Evolutionary conservation across 169 alveolate species (phyloP).

Genomic region (Plasmodium yoelii): DNA sequence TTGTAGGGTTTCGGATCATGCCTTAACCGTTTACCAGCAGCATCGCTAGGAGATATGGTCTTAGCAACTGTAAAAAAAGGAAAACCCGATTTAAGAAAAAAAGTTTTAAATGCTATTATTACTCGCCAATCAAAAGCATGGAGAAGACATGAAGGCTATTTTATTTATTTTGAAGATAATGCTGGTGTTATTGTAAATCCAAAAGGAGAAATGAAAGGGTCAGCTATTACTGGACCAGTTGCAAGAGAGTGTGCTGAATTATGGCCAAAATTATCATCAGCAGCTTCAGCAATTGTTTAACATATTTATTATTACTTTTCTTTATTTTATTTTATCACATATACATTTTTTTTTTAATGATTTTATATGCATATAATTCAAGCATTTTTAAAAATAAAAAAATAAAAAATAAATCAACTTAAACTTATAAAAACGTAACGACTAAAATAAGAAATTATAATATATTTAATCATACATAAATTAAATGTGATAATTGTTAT

Average conservation of each 20-base stretch:
- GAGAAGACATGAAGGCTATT: slow-evolving; percentile 99
- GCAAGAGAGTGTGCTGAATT: slow-evolving; percentile 99
- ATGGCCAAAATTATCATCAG: slow-evolving; percentile 99
- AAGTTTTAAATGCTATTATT: slow-evolving; percentile 98
- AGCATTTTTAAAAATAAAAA: not conserved
- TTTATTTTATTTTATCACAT: not conserved
- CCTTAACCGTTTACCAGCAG: slow-evolving; percentile 97
- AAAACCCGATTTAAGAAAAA: slow-evolving; percentile 98
- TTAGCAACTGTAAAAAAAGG: slow-evolving; percentile 98
- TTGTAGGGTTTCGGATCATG: slow-evolving; percentile 95
- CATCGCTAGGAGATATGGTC: slow-evolving; percentile 99
- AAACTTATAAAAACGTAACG: too few relatives aligned
- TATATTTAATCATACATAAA: too few relatives aligned
- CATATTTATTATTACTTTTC: not conserved
- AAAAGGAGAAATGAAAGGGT: slow-evolving; percentile 99
- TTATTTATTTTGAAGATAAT: slow-evolving; percentile 98
- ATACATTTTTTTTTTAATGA: not conserved
- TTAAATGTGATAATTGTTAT: too few relatives aligned
- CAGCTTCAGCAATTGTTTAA: slow-evolving; percentile 98
- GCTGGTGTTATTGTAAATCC: slow-evolving; percentile 99
- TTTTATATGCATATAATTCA: not conserved
- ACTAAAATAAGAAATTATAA: too few relatives aligned
- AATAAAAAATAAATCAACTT: too few relatives aligned
- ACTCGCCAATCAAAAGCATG: slow-evolving; percentile 99
- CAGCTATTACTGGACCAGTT: slow-evolving; percentile 99